Evolutionary conservation across 495 filamentous ascomycete genomes (phyloP).

Genomic region (Hypoxylon fuscum): DNA sequence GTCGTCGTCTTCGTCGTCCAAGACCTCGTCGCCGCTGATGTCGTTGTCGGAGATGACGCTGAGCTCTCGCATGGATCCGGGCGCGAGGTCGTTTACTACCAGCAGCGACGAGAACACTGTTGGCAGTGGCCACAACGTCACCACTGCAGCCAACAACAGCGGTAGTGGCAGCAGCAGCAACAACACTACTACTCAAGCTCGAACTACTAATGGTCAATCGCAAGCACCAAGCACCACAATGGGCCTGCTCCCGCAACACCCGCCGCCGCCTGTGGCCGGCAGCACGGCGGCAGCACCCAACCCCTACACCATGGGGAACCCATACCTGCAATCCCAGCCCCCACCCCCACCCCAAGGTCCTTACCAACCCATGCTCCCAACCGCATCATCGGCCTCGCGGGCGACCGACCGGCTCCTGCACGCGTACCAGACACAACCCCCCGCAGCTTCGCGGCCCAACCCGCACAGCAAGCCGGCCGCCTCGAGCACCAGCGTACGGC

Average conservation of each 20-base stretch:
- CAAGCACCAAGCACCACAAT: not conserved
- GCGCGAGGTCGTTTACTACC: not conserved
- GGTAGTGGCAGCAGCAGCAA: not conserved
- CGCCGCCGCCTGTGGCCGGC: not conserved
- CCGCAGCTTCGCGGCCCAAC: too few species aligned
- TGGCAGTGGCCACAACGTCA: not conserved
- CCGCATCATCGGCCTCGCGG: too few species aligned
- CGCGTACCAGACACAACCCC: too few species aligned
- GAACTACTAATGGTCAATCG: too few species aligned
- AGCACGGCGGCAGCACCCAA: conserved; percentile 1
- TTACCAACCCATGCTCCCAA: not conserved
- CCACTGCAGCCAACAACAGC: not conserved
- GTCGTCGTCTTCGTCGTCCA: conserved; percentile 7
- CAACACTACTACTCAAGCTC: not conserved
- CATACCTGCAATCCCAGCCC: not conserved
- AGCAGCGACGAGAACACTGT: not conserved
- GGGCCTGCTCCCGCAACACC: not conserved
- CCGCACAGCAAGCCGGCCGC: too few species aligned
- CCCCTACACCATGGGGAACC: not conserved
- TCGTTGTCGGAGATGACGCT: not conserved
- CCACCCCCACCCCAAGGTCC: not conserved
- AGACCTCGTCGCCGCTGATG: not conserved
- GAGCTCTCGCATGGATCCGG: not conserved
- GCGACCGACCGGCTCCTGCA: conserved; percentile 3
- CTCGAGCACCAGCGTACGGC: too few species aligned